These are phyloP conservation scores for Eucalyptus regnans DNA, from an alignment of 345 rosid genomes.

Conservation along the genomic window DNA sequence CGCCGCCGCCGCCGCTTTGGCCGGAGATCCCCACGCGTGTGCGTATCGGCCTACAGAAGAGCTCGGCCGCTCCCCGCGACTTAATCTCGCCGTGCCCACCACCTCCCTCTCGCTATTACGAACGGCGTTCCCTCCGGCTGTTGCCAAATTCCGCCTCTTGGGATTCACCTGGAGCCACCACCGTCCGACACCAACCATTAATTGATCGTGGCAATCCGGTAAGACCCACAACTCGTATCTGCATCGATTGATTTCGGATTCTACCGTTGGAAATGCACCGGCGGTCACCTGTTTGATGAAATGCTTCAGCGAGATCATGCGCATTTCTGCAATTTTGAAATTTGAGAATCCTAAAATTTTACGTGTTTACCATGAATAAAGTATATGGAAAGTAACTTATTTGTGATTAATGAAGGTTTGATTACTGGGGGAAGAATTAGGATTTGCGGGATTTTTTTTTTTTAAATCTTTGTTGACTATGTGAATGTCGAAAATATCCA, in stretches of 20 bases:
- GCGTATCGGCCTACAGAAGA: not conserved
- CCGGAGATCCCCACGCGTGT: not conserved
- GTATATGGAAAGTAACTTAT: not conserved
- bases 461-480: fast-evolving
- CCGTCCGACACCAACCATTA: not conserved
- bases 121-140: not conserved
- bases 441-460: not conserved
- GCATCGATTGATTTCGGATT: not conserved
- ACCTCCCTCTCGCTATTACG: not conserved
- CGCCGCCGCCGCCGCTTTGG: not conserved
- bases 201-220: not conserved
- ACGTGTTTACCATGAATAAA: not conserved
- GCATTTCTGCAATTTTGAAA: not conserved
- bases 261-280: not conserved
- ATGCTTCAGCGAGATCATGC: not conserved
- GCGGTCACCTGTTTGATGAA: not conserved
- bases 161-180: not conserved
- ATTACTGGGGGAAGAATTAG: not conserved
- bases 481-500: not conserved
- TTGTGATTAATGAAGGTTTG: not conserved
- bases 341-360: not conserved
- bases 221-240: not conserved
- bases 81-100: not conserved
- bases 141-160: not conserved
- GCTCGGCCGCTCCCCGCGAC: not conserved